Evolutionary conservation across 2,329 filamentous ascomycete genomes (phyloP), one percentile per base, ranked within the genome.

Genomic region (Bipolaris victoriae): DNA sequence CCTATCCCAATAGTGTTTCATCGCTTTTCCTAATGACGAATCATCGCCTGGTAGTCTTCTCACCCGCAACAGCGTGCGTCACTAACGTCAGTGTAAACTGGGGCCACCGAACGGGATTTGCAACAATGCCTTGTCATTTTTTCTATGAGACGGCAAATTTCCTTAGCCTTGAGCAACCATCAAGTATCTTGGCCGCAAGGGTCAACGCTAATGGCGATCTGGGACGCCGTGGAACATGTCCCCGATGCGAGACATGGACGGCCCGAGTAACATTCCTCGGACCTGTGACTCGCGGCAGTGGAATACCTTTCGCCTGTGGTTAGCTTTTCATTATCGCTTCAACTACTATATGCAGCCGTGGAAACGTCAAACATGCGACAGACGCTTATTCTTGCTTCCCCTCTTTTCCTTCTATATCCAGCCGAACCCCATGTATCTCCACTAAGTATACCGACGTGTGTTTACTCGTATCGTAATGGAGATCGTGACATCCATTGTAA

Each of bases 401-500:
- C 49, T 37, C 36, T 18, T 13, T 9, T 22, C 29, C 16, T 24
- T n/a, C 29, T 44, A 35, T 20, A 37, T 44, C 36, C 37, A 48
- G 31, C 31, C 35, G 48, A 36, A 20, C n/a, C 24, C 24, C 33
- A 39, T 51, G 20, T 33, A 46, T 35, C 35, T 46, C 20, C 41
- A 13, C 33, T 29, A 31, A 37, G 29, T 41, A 31, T 16, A 29
- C 43, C 26, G 26, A 22, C 45, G 33, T 20, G 39, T 44, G 31
- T 11, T 7, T 43, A n/a, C 6, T 53, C 31, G 20, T 24, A 24
- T 29, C 37, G 13, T 24, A 9, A 57, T 57, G 55, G 31, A 49
- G 24, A 57, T 49, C 20, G 18, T 49, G 11, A 45, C 44, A 26
- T 57, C 55, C 24, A 45, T 53, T 11, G 55, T 57, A 57, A 39